Evolutionary conservation across 495 filamentous ascomycete species (phyloP), one percentile per base, ranked within the genome.

Genomic region (Penicillium subrubescens): DNA sequence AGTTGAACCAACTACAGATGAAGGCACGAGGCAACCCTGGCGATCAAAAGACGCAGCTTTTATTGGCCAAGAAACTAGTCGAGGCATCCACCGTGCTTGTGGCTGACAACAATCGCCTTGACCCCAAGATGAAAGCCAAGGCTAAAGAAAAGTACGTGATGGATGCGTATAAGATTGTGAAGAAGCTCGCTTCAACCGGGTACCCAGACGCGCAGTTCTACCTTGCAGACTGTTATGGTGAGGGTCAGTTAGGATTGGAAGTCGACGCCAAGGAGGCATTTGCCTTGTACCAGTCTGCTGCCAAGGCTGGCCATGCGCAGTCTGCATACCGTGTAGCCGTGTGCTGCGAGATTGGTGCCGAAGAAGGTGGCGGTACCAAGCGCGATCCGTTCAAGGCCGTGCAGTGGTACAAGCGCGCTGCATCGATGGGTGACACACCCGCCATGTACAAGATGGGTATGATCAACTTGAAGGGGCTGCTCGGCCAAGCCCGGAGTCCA

Each of bases 401-500:
- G 33, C 93, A 97, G 71, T 99, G 95, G 95, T 99, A 98, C 74
- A 93, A 93, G 73, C 92, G 93, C 21, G 92, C 94, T 14, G 93
- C 95, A 1, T 86, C 90, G 8, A 82, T 97, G 6, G 95, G 95
- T 14, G 94, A 98, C 69, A 90, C 91, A 0, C 89, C 93, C 0
- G 95, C 94, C 27, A 96, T 97, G 93, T 99, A 97, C 79, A 99
- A 99, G 76, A 89, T 98, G 77, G 95, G 95, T 57, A 94, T 97
- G 87, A 97, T 99, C 70, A 81, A 91, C 66, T 83, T 97, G 31
- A 97, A 97, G 74, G 94, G 94, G 23, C 84, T 97, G n/a, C 86
- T 99, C 15, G 94, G 94, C 10, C 94, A 97, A 74, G 84, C 86
- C n/a, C 85, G 83, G 66, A 96, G 93, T 74, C 86, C 90, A 6